Percentiles rank a stretch among this genome's conserved stretches.
Evolutionary conservation across 2,329 filamentous ascomycete species (phyloP).

Genomic region (Phialocephala subalpina): DNA sequence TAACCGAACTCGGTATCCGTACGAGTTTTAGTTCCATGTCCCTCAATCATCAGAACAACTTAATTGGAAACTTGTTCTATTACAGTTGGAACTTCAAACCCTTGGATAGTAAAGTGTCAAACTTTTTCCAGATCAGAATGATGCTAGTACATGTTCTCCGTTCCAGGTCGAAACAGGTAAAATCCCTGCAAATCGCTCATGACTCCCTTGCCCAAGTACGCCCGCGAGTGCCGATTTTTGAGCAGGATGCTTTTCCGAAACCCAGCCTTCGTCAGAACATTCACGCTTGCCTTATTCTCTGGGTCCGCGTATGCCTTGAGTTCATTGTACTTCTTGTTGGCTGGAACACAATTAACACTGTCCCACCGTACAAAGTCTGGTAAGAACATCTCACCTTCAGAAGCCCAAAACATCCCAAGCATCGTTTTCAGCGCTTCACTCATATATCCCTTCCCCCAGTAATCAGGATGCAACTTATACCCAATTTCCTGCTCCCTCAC

Average conservation of each 20-base stretch:
- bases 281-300: slow-evolving; percentile 34
- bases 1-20: not conserved
- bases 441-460: slow-evolving; percentile 32
- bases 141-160: not conserved
- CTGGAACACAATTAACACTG: slow-evolving; percentile 10
- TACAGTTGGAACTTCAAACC: not conserved
- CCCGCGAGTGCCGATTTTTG: slow-evolving; percentile 22
- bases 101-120: not conserved
- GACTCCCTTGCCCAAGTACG: not conserved
- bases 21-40: not conserved
- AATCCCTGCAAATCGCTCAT: slow-evolving; percentile 29
- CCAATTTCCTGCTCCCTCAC: slow-evolving; percentile 24
- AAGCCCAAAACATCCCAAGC: slow-evolving; percentile 29
- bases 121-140: not conserved
- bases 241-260: slow-evolving; percentile 30
- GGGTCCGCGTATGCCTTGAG: slow-evolving; percentile 30
- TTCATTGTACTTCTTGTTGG: slow-evolving; percentile 21
- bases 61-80: too few relatives aligned
- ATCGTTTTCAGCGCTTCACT: slow-evolving; percentile 33
- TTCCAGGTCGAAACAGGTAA: slow-evolving; percentile 23
- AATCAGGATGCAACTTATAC: slow-evolving; percentile 26
- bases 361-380: not conserved
- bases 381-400: slow-evolving; percentile 21
- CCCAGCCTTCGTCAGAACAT: slow-evolving; percentile 33
- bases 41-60: too few relatives aligned